phyloP scores from a whole-genome alignment of 176 grass and related monocot species.

The Elaeis guineensis region DNA sequence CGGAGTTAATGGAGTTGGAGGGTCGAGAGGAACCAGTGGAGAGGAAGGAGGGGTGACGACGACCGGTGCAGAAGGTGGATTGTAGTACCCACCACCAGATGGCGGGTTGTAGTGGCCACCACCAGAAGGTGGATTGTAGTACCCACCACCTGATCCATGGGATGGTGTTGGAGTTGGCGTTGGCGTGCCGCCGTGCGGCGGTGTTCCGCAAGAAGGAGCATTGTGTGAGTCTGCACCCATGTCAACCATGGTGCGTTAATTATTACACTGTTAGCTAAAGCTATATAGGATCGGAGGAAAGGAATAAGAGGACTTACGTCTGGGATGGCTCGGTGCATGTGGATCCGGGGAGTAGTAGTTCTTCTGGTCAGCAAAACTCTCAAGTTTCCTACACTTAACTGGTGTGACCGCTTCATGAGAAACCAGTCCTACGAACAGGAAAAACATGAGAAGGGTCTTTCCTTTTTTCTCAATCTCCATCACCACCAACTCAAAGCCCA shows the following conservation, averaged over 20 bases:
- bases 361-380: not conserved
- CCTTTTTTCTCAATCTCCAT: not conserved
- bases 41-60: not conserved
- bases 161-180: not conserved
- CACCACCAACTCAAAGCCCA: not conserved
- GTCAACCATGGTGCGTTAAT: not conserved
- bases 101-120: not conserved
- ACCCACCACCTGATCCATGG: not conserved
- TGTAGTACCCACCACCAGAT: not conserved
- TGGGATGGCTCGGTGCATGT: not conserved
- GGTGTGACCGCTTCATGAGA: not conserved
- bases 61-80: not conserved
- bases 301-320: not conserved
- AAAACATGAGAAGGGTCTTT: not conserved
- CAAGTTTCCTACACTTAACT: not conserved
- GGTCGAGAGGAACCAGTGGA: not conserved
- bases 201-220: not conserved
- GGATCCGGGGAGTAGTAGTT: constrained; percentile 1
- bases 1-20: not conserved
- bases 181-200: not conserved
- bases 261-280: not conserved
- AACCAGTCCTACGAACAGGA: not conserved
- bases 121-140: not conserved
- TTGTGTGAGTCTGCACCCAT: not conserved
- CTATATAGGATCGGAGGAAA: not conserved